Evolutionary conservation across 1,139 yeast species (phyloP), one percentile per base, ranked within the genome.

Genomic region (Taphrina flavorubra): DNA sequence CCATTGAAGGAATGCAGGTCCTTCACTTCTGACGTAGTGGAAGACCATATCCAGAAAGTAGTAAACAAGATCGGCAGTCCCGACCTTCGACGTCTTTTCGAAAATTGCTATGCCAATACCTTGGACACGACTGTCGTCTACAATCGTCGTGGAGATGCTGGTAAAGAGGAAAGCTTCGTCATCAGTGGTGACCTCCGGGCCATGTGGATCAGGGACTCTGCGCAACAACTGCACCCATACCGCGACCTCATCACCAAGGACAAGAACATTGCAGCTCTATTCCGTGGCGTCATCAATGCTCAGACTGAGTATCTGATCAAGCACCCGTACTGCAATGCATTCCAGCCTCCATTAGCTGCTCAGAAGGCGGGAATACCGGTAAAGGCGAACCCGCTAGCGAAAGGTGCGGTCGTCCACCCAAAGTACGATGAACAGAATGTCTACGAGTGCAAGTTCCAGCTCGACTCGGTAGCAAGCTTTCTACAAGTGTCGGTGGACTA

Each of bases 381-480:
- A 13, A 44, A 44, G 31, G 36, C 42, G 8, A 53, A 39, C 8
- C 36, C 34, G 14, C 31, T 31, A 14, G 53, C 47, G 34, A 39
- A 55, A 44, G 36, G 40, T 25, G 67, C 53, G 11, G 55, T 63
- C 16, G 67, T 63, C 25, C 36, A 40, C 16, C 67, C 67, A n/a
- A 18, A 31, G 16, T 51, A 51, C 47, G 55, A 63, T 49, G 88
- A 92, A 86, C 77, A 77, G 25, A 81, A 81, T 31, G 96, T 90
- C 1, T 91, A 90, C 78, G 97, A 91, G 76, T 91, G 97, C 78
- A 91, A 92, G 76, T 91, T 89, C 80, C 97, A 92, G 76, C 81
- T 91, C 70, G 97, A 91, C 77, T 88, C 95, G 1, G 80, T 92
- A 67, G 97, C 96, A 0, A 87, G 95, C 7, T 91, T 90, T 74